Percentiles rank a stretch among this genome's conserved stretches.
Conservation (phyloP, 192 early-diverging fungal genomes). For the Rhizophagus clarus region DNA sequence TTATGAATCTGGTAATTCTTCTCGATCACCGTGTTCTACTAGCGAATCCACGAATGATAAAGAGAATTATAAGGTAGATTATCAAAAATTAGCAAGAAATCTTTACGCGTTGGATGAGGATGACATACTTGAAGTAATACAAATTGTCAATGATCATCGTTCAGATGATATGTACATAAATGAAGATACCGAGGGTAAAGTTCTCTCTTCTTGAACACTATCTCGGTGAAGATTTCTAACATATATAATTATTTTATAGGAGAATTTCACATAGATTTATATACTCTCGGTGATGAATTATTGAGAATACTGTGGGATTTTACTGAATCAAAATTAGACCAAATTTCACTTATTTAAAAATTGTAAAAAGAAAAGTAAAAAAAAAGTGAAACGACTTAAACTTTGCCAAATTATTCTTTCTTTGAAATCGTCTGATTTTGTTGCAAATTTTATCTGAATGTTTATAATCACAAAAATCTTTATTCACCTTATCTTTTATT, state of each 20-base stretch:
- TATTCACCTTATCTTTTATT: too few species aligned
- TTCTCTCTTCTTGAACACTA: background rate
- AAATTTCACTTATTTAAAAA: background rate
- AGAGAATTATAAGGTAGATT: constrained; percentile 34
- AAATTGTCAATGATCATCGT: constrained; percentile 42
- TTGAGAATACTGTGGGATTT: constrained; percentile 44
- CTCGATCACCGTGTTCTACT: background rate
- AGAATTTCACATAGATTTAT: constrained; percentile 47
- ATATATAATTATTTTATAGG: constrained; percentile 31
- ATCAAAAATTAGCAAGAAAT: constrained; percentile 41
- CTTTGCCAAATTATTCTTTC: too few species aligned
- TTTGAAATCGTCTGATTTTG: too few species aligned
- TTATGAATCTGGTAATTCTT: constrained; percentile 22
- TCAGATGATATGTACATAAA: constrained; percentile 47
- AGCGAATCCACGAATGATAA: constrained; percentile 5
- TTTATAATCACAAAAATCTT: too few species aligned
- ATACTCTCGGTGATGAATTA: constrained; percentile 41
- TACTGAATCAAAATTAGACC: constrained; percentile 29
- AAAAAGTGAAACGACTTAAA: background rate
- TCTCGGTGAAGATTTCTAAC: background rate
- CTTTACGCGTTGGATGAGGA: constrained; percentile 40
- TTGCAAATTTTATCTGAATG: too few species aligned
- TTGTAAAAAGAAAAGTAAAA: background rate
- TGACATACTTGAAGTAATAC: constrained; percentile 42
- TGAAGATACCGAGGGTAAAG: constrained; percentile 46